Evolutionary conservation across 2,329 filamentous ascomycete species (phyloP), one percentile per base, ranked within the genome.

Genomic region (Monilinia aucupariae): DNA sequence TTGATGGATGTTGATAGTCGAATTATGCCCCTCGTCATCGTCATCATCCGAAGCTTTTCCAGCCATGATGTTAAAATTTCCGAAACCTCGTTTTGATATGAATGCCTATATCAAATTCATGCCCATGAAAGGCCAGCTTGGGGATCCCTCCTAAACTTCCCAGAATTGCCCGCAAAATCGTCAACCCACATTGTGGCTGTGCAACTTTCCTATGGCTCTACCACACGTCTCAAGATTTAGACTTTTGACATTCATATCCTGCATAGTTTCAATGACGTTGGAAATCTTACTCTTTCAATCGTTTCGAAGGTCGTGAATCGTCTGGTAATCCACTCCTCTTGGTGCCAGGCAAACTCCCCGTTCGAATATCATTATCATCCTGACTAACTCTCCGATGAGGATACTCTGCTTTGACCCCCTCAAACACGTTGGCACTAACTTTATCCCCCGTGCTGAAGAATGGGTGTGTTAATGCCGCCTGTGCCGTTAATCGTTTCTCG

Each of bases 331-430:
- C 93, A 67, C 89, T 93, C 64, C 92, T 81, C 78, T 97, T 97
- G 0, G 92, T 96, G 0, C 93, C 94, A 0, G 93, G 91, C 43
- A 97, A 76, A 74, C 91, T 96, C 50, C 88, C 87, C 0, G 90
- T 92, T n/a, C 91, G 82, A 63, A 97, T 97, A 75, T 97, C 94
- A 70, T 96, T 96, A 74, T 97, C 92, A 72, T 99, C 94, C 71
- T 96, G 88, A 70, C 89, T 96, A 48, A 99, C 92, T 55, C 93
- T 85, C 9, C 94, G 83, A 72, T 92, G 87, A 0, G 94, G 94
- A 75, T 99, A 99, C 71, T 94, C 91, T 66, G 86, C 34, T 76
- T 91, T 91, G 59, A 92, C 82, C 0, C 92, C 92, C 71, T 96
- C 91, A 69, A 99, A 99, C 73, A 92, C 97, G 73, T 96, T 94